These are phyloP conservation scores for Tolypocladium inflatum DNA, from an alignment of 2,329 filamentous ascomycete species.

Conservation along the genomic window DNA sequence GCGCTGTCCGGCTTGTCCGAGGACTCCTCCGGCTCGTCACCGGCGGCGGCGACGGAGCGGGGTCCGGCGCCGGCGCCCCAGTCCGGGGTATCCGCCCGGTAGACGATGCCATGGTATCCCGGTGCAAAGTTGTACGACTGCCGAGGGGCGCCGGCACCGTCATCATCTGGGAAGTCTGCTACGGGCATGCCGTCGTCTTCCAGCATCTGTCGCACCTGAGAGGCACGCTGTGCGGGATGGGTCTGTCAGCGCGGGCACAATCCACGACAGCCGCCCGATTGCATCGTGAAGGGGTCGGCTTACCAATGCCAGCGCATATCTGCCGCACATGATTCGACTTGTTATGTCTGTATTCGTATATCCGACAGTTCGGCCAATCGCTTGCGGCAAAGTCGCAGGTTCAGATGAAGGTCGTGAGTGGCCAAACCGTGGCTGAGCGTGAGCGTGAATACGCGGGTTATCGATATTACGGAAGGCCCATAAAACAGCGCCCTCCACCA, in stretches of 20 bases:
- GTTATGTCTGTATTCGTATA: not conserved
- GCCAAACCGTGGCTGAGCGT: not conserved
- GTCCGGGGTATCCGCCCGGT: conserved; percentile 64
- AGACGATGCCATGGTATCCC: conserved; percentile 75
- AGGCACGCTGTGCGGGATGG: conserved; percentile 53
- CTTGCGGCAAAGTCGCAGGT: not conserved
- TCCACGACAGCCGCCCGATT: not conserved
- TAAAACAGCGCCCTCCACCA: not conserved
- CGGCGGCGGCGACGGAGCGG: not conserved
- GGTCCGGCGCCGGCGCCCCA: conserved; percentile 38
- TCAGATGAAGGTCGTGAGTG: not conserved
- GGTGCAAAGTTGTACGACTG: conserved; percentile 92
- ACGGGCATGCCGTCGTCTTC: conserved; percentile 66
- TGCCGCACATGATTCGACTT: conserved; percentile 22
- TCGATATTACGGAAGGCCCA: not conserved
- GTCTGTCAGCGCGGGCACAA: not conserved
- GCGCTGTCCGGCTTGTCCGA: not conserved
- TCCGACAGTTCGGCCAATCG: not conserved
- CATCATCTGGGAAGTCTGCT: conserved; percentile 61
- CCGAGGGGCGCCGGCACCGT: conserved; percentile 48
- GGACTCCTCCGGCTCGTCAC: conserved; percentile 1
- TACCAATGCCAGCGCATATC: conserved; percentile 26
- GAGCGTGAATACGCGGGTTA: not conserved
- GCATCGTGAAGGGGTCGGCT: conserved; percentile 2
- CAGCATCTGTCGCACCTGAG: conserved; percentile 64